Base-by-base conservation (phyloP, 352 stramenopile genomes). In the Phytophthora melonis region DNA sequence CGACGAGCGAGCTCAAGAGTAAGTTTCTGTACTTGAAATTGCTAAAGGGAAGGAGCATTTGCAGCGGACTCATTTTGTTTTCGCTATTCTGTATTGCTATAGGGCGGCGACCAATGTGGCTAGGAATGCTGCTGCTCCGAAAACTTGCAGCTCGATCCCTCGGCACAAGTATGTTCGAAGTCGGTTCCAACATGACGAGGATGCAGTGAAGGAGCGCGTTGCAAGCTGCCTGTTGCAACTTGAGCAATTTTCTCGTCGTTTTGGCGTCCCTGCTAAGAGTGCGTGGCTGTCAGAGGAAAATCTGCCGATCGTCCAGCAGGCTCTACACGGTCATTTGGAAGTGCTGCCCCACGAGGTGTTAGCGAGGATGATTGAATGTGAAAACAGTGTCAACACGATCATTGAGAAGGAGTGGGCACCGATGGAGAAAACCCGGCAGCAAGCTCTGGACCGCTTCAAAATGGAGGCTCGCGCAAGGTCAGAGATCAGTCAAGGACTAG, bases 371-470 rank as follows among this genome's bases (percentile, higher is more conserved):
- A 59, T 92, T 23, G 67, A 81, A 1, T 80, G 80, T 25, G 87
- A 94, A 62, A 79, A 78, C 27, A 21, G 41, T 5, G 82, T 84
- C 10, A 92, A 87, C 36, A 13, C 32, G 5, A 34, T 85, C 21
- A 91, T 94, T 43, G 74, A 78, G 52, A 80, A 68, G 9, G 74
- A 93, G 60, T 94, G 87, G 87, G 63, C 82, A 11, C 82, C 84
- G 13, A 75, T 83, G 69, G 84, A 94, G 65, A 82, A 81, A 49
- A 76, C 75, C 19, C 75, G 82, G 1, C 79, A 84, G 27, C 47
- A 87, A 32, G 80, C 82, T 19, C 55, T 92, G 36, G 77, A 90
- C 7, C 58, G 63, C 0, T 74, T 91, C 23, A 86, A 83, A 60
- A 58, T 68, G 7, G 70, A 78, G 16, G 57, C 68, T 1, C 66